Conservation (phyloP, 768 basidiomycete genomes). For the Boletus subparvulus region DNA sequence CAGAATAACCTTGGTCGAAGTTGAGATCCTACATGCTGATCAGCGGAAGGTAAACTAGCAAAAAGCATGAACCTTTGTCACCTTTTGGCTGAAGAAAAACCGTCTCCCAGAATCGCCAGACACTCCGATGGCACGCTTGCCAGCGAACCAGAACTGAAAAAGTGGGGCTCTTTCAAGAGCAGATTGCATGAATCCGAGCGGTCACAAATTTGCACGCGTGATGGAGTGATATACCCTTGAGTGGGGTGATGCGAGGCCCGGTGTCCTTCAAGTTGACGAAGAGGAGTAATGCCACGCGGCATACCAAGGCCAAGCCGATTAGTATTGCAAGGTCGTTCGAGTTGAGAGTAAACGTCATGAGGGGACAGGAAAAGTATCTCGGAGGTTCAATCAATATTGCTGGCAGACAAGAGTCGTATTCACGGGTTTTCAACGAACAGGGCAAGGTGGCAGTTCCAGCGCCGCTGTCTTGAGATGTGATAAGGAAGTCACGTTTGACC, state of each 20-base stretch:
- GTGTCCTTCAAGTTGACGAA: neutral
- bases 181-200: neutral
- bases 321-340: neutral
- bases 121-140: neutral
- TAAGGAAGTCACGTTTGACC: no score
- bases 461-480: no score
- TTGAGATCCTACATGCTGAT: neutral
- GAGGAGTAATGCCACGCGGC: neutral
- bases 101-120: neutral
- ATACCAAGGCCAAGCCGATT: neutral
- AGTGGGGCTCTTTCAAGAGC: neutral
- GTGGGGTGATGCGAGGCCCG: neutral
- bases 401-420: neutral
- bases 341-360: neutral
- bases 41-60: neutral
- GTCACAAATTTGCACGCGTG: neutral
- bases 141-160: neutral
- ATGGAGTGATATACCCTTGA: neutral
- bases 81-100: neutral
- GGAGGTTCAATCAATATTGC: neutral
- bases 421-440: neutral
- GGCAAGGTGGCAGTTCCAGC: no score
- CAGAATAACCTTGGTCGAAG: neutral
- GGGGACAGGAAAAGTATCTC: neutral
- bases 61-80: neutral